A percentile compares a stretch with the other conserved stretches of the same genome.
Evolutionary conservation across 306 rosid genomes (phyloP).

Genomic region (Erythrophleum fordii): DNA sequence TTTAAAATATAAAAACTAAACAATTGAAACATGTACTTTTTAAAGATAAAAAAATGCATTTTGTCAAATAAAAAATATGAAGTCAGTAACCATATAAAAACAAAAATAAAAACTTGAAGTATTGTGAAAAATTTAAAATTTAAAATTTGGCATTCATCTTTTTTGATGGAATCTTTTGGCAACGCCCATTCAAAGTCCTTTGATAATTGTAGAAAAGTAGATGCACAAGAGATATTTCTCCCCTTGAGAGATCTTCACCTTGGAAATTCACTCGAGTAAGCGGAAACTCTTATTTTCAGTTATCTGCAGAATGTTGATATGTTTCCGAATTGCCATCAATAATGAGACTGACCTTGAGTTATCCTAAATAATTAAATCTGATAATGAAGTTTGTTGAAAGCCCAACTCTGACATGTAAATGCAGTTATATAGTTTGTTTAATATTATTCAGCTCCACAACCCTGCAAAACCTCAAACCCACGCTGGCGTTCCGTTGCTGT

Average conservation of each 20-base stretch:
- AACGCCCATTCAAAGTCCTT: not conserved
- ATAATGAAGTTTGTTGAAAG: not conserved
- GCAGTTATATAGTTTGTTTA: not conserved
- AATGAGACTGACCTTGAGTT: not conserved
- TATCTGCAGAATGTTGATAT: not conserved
- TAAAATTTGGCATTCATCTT: not conserved
- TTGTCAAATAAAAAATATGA: not conserved
- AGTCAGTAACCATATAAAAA: not conserved
- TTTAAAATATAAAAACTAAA: not conserved
- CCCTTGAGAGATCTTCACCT: not conserved
- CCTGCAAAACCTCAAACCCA: conserved; percentile 5
- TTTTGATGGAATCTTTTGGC: not conserved
- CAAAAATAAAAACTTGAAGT: not conserved
- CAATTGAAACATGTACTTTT: not conserved
- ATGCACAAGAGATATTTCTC: not conserved
- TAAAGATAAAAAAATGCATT: not conserved
- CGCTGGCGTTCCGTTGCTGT: not conserved
- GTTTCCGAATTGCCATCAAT: not conserved
- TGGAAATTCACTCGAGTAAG: not conserved
- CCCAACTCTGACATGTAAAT: not conserved
- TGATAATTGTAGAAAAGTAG: not conserved
- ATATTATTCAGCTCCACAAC: not conserved
- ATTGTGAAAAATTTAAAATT: not conserved
- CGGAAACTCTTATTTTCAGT: not conserved
- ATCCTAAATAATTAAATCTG: not conserved